Evolutionary conservation across 192 early-diverging fungal species (phyloP).

Genomic region (Entophlyctis luteolus): DNA sequence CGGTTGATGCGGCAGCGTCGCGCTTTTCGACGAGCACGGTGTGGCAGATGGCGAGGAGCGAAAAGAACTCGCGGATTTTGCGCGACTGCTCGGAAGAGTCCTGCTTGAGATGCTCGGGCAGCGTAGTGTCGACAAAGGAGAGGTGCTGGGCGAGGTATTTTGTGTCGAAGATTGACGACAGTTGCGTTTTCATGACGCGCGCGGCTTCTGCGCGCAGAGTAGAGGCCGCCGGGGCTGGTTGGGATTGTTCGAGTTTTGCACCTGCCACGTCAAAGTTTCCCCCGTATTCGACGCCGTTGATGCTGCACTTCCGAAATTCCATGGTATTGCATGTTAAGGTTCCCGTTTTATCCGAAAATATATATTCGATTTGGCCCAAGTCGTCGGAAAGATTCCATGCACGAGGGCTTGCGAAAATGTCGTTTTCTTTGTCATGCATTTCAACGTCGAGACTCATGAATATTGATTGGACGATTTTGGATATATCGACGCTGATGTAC

Average conservation of each 20-base stretch:
- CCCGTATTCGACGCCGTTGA: slow-evolving; percentile 84
- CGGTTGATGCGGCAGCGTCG: slow-evolving; percentile 1
- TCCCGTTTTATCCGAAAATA: slow-evolving; percentile 96
- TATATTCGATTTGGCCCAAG: slow-evolving; percentile 91
- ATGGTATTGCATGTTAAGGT: slow-evolving; percentile 94
- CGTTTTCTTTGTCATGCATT: slow-evolving; percentile 71
- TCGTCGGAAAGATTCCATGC: slow-evolving; percentile 96
- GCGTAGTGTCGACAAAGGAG: slow-evolving; percentile 78
- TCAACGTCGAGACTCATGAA: slow-evolving; percentile 89
- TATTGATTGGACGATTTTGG: slow-evolving; percentile 83
- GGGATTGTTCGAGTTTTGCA: background rate
- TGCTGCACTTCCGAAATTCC: slow-evolving; percentile 92
- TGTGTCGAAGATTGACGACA: slow-evolving; percentile 64
- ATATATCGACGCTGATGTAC: slow-evolving; percentile 89
- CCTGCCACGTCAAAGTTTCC: slow-evolving; percentile 47
- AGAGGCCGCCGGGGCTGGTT: background rate
- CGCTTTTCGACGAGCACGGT: slow-evolving; percentile 83
- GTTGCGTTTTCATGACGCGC: slow-evolving; percentile 42
- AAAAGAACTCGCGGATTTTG: slow-evolving; percentile 79
- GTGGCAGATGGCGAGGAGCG: slow-evolving; percentile 85
- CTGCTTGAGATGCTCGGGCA: slow-evolving; percentile 71
- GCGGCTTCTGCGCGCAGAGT: slow-evolving; percentile 29
- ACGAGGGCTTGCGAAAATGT: slow-evolving; percentile 61
- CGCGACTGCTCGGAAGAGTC: slow-evolving; percentile 46
- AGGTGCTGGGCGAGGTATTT: slow-evolving; percentile 53